phyloP scores from a whole-genome alignment of 495 filamentous ascomycete species.

The Hypoxylon lenormandii region DNA sequence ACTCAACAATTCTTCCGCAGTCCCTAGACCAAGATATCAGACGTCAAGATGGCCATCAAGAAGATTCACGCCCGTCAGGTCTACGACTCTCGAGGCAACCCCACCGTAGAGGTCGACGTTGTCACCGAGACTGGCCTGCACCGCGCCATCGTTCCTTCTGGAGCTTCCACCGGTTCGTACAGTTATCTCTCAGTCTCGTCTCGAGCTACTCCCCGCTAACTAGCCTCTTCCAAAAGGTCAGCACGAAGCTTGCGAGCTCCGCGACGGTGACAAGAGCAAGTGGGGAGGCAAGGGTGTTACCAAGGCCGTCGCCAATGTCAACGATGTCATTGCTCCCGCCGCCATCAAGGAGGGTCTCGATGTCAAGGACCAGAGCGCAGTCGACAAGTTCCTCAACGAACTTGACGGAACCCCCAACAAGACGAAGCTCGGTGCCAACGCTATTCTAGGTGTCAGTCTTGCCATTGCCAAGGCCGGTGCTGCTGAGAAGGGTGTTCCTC shows the following conservation, averaged over 20 bases:
- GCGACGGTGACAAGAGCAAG: constrained; percentile 96
- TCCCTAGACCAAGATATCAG: constrained; percentile 21
- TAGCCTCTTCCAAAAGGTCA: constrained; percentile 70
- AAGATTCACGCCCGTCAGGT: constrained; percentile 99
- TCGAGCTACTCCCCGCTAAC: constrained; percentile 26
- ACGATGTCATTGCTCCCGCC: constrained; percentile 88
- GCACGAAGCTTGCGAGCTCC: constrained; percentile 98
- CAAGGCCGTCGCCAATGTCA: constrained; percentile 96
- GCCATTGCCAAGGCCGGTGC: constrained; percentile 98
- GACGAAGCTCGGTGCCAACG: constrained; percentile 97
- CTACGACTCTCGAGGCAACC: constrained; percentile 99
- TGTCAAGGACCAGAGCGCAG: constrained; percentile 93
- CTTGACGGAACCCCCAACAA: constrained; percentile 98
- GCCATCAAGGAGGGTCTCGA: constrained; percentile 93
- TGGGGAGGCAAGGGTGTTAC: constrained; percentile 97
- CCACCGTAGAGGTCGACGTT: constrained; percentile 91
- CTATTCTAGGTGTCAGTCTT: constrained; percentile 95
- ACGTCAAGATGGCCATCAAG: constrained; percentile 85
- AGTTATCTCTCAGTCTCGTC: constrained; percentile 16
- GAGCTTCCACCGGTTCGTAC: constrained; percentile 90
- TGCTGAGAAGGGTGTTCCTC: constrained; percentile 96
- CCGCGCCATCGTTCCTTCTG: constrained; percentile 98
- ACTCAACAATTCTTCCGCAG: constrained; percentile 29
- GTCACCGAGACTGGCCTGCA: constrained; percentile 96
- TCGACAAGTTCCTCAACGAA: constrained; percentile 94